A percentile compares a stretch with the other conserved stretches of the same genome.
Evolutionary conservation across 2,329 filamentous ascomycete species (phyloP).

Genomic region (Fonsecaea pedrosoi): DNA sequence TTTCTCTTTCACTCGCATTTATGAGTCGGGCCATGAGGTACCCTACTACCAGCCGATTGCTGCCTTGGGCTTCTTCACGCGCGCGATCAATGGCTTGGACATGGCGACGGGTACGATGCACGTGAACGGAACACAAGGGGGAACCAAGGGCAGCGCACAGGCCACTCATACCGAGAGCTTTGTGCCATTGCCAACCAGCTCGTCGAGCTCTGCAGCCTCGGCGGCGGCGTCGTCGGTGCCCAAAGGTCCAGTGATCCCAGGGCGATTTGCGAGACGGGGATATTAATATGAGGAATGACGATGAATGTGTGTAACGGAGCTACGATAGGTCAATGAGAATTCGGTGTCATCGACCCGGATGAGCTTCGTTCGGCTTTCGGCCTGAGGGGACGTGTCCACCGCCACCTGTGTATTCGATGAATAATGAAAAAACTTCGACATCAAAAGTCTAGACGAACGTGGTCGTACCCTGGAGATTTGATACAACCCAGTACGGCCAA

Average conservation of each 20-base stretch:
- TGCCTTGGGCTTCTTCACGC: constrained; percentile 65
- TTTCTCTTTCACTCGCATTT: constrained; percentile 70
- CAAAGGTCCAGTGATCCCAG: constrained; percentile 6
- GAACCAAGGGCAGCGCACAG: constrained; percentile 49
- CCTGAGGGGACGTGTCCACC: no score
- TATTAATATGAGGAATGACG: constrained; percentile 5
- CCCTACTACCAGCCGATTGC: constrained; percentile 68
- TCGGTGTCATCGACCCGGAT: no score
- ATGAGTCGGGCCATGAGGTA: constrained; percentile 70
- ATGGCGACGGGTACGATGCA: constrained; percentile 59
- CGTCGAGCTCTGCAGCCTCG: constrained; percentile 21
- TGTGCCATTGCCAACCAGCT: constrained; percentile 44
- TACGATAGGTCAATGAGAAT: no score
- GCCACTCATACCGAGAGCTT: constrained; percentile 56
- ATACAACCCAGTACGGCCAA: no score
- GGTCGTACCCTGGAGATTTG: no score
- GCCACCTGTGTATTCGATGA: no score
- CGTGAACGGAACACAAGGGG: constrained; percentile 45
- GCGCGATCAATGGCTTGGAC: constrained; percentile 64
- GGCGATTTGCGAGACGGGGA: constrained; percentile 15
- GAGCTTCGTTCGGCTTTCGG: no score
- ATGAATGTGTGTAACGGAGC: no score
- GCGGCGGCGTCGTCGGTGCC: constrained; percentile 5
- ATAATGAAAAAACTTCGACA: no score
- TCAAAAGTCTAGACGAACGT: no score